phyloP scores from a whole-genome alignment of 371 early-diverging fungal species.

The Actinomortierella ambigua region DNA sequence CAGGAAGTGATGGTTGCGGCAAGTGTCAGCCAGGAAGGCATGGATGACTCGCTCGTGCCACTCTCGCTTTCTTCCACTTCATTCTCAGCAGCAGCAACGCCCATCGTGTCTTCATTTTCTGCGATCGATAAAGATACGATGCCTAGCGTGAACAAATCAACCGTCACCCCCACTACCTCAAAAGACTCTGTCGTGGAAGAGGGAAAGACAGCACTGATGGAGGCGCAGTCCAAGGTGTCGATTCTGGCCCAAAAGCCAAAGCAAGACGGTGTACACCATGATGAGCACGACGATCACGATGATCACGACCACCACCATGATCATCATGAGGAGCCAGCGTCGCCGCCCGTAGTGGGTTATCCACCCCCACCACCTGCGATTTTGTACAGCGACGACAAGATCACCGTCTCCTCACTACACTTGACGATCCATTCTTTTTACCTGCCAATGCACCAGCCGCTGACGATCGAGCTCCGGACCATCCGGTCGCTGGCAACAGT shows the following conservation, averaged over 20 bases:
- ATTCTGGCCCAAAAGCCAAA: not conserved
- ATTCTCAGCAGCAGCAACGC: not conserved
- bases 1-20: no score
- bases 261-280: not conserved
- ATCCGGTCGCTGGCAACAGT: conserved; percentile 21
- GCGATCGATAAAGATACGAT: no score
- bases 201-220: not conserved
- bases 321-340: not conserved
- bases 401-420: conserved; percentile 40
- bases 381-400: conserved; percentile 38
- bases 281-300: not conserved
- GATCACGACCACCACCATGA: conserved; percentile 3
- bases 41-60: no score
- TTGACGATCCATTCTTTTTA: conserved; percentile 44
- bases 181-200: no score
- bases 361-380: conserved; percentile 43
- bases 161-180: no score
- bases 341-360: conserved; percentile 13
- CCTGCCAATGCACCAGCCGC: conserved; percentile 39
- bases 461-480: conserved; percentile 35
- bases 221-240: not conserved
- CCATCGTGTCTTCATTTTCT: no score
- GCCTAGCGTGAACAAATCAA: no score
- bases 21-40: no score
- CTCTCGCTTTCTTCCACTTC: not conserved